These are phyloP conservation scores for Zizania latifolia DNA, from an alignment of 176 grass and related monocot genomes.

Conservation along the genomic window DNA sequence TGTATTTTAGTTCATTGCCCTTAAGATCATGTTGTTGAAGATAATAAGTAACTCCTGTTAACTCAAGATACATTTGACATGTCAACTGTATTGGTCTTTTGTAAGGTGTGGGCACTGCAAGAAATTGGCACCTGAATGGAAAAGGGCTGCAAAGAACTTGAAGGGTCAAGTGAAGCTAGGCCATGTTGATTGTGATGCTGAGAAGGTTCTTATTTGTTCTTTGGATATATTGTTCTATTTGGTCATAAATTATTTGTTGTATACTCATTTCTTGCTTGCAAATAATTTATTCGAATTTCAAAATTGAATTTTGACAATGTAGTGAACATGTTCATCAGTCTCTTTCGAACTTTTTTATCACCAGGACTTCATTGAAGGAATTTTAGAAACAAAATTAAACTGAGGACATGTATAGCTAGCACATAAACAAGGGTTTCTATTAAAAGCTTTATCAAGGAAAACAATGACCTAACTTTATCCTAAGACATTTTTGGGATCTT, in stretches of 20 bases:
- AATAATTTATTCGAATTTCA: background rate
- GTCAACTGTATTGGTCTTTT: constrained; percentile 21
- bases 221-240: background rate
- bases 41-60: background rate
- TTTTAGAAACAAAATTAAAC: background rate
- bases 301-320: background rate
- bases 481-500: constrained; percentile 1
- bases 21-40: background rate
- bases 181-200: constrained; percentile 94
- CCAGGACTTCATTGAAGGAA: background rate
- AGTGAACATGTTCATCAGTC: background rate
- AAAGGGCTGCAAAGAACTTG: constrained; percentile 88
- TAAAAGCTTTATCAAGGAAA: background rate
- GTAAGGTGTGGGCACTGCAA: constrained; percentile 98
- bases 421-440: background rate
- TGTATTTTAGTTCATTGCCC: background rate
- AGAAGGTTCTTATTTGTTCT: constrained; percentile 45
- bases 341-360: background rate
- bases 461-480: background rate
- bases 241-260: background rate
- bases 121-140: constrained; percentile 99
- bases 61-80: constrained; percentile 12
- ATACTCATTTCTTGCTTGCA: background rate
- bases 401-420: background rate
- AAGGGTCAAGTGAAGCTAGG: constrained; percentile 95